Percentiles rank a stretch among this genome's conserved stretches.
phyloP scores from a whole-genome alignment of 352 stramenopile species.

The Phytophthora pseudosyringae region DNA sequence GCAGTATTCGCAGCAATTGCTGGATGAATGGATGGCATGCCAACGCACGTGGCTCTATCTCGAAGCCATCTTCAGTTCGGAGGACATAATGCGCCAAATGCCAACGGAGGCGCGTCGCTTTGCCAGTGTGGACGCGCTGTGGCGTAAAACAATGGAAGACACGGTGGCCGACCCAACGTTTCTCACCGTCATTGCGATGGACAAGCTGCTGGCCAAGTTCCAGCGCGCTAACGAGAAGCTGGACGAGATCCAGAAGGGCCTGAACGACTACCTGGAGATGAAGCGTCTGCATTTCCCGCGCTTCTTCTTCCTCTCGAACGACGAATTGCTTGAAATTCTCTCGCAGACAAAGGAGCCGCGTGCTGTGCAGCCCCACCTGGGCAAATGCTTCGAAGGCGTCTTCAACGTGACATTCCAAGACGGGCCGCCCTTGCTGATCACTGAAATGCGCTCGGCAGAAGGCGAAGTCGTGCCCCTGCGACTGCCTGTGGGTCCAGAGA shows the following conservation, averaged over 20 bases:
- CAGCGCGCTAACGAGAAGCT: constrained; percentile 94
- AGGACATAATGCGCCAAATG: constrained; percentile 97
- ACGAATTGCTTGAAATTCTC: constrained; percentile 94
- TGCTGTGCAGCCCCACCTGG: constrained; percentile 91
- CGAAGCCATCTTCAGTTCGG: constrained; percentile 95
- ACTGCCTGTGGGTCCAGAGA: constrained; percentile 90
- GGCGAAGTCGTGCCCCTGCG: constrained; percentile 90
- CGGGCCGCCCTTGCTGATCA: constrained; percentile 84
- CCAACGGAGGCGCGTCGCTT: constrained; percentile 92
- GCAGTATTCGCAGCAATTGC: constrained; percentile 89
- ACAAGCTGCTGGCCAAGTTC: constrained; percentile 93
- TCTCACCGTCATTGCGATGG: constrained; percentile 88
- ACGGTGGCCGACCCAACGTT: constrained; percentile 89
- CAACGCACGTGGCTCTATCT: constrained; percentile 96
- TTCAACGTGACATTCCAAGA: constrained; percentile 93
- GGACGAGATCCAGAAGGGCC: constrained; percentile 94
- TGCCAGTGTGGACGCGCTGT: constrained; percentile 88
- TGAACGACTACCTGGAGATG: constrained; percentile 95
- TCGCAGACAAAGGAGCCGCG: constrained; percentile 94
- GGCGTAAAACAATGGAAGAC: constrained; percentile 94
- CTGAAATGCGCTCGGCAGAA: constrained; percentile 94
- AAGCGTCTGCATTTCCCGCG: constrained; percentile 93
- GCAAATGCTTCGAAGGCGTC: constrained; percentile 92
- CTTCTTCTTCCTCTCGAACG: constrained; percentile 96
- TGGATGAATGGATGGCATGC: constrained; percentile 95